phyloP scores from a whole-genome alignment of 768 basidiomycete species.

The Boletus subcaerulescens region DNA sequence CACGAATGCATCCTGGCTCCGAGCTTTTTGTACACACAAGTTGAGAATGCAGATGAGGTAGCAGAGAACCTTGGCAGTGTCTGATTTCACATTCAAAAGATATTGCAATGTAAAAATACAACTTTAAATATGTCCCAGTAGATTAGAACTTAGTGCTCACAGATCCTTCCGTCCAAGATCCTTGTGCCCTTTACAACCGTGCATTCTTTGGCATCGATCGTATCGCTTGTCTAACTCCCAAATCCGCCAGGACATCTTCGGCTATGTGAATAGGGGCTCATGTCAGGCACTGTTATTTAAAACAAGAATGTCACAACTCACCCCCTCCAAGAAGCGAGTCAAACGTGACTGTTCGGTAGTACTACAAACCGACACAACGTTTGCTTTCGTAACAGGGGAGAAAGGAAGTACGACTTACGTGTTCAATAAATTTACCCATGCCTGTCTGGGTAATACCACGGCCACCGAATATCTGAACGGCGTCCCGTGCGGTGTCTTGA shows the following conservation, averaged over 20 bases:
- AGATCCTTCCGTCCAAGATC: not conserved
- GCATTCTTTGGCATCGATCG: conserved; percentile 69
- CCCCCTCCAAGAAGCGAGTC: conserved; percentile 65
- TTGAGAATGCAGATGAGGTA: too few relatives aligned
- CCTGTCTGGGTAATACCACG: conserved; percentile 80
- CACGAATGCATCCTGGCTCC: too few relatives aligned
- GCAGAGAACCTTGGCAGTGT: too few relatives aligned
- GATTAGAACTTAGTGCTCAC: not conserved
- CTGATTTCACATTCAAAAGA: too few relatives aligned
- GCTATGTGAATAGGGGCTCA: conserved; percentile 34
- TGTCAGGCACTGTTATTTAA: not conserved
- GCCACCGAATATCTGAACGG: conserved; percentile 79
- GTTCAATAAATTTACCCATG: conserved; percentile 60
- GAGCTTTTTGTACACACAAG: too few relatives aligned
- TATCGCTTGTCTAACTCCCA: conserved; percentile 81
- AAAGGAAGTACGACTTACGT: conserved; percentile 33
- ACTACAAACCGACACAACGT: conserved; percentile 21
- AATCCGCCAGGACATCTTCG: conserved; percentile 72
- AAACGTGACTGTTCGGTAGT: conserved; percentile 32
- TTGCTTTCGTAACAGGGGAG: not conserved
- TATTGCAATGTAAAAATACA: not conserved
- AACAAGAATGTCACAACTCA: conserved; percentile 16
- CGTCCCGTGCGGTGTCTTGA: conserved; percentile 78
- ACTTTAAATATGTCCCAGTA: not conserved
- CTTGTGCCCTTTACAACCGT: conserved; percentile 42